Percentiles rank a stretch among this genome's conserved stretches.
Evolutionary conservation across 2,329 filamentous ascomycete species (phyloP).

Genomic region (Talaromyces albobiverticillius): DNA sequence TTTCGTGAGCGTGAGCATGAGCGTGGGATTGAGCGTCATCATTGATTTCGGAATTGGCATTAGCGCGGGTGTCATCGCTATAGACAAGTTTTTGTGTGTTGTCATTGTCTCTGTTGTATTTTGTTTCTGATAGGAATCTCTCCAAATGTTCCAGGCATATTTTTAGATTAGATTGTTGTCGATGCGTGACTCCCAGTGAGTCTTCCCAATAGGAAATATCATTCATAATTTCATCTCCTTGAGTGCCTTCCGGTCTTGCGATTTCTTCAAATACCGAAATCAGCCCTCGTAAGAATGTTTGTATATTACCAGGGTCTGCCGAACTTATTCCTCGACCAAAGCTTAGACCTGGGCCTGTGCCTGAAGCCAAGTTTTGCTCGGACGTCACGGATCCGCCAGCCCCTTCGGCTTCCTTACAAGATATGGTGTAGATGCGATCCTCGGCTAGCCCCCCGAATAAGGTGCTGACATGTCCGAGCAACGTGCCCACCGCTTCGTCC

Average conservation of each 20-base stretch:
- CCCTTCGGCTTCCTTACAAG: slow-evolving; percentile 62
- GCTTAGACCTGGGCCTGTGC: not conserved
- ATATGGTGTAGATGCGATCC: slow-evolving; percentile 61
- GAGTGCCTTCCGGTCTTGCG: slow-evolving; percentile 35
- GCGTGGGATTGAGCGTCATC: slow-evolving; percentile 11
- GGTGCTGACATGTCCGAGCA: slow-evolving; percentile 39
- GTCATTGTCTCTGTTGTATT: slow-evolving; percentile 11
- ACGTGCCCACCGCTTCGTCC: slow-evolving; percentile 13
- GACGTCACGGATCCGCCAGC: slow-evolving; percentile 6
- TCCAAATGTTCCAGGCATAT: slow-evolving; percentile 70
- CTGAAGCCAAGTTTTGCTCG: not conserved
- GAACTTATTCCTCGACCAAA: too few species aligned
- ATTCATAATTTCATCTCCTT: slow-evolving; percentile 31
- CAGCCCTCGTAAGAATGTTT: slow-evolving; percentile 65
- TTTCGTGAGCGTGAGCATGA: slow-evolving; percentile 14
- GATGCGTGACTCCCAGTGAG: slow-evolving; percentile 83
- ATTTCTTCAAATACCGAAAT: slow-evolving; percentile 61
- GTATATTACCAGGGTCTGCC: slow-evolving; percentile 62
- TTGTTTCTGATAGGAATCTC: slow-evolving; percentile 65
- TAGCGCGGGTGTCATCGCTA: slow-evolving; percentile 14
- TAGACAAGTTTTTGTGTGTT: slow-evolving; percentile 3
- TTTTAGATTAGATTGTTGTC: slow-evolving; percentile 77
- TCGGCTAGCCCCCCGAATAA: slow-evolving; percentile 42
- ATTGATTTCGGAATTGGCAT: slow-evolving; percentile 15
- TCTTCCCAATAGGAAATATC: slow-evolving; percentile 67